A percentile compares a stretch with the other conserved stretches of the same genome.
Conservation (phyloP, 306 rosid genomes). For the Vicia sativa region DNA sequence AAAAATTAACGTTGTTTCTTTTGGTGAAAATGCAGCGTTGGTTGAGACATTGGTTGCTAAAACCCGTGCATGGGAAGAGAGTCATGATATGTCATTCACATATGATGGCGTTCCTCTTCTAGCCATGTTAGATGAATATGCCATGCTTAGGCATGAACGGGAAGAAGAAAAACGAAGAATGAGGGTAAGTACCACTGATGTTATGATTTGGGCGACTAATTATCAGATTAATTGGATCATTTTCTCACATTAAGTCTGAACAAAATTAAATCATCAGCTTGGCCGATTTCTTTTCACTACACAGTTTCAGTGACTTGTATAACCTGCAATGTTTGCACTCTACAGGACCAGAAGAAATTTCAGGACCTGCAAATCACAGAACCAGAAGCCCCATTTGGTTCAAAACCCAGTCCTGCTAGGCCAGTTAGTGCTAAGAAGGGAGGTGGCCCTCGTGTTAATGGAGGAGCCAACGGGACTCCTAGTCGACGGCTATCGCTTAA, state of each 20-base stretch:
- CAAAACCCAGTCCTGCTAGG: conserved; percentile 89
- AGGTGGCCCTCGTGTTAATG: conserved; percentile 76
- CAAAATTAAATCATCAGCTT: conserved; percentile 7
- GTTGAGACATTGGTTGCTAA: conserved; percentile 91
- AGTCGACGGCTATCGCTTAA: conserved; percentile 86
- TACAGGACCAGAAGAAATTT: conserved; percentile 90
- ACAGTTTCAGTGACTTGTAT: conserved; percentile 4
- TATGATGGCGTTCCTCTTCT: conserved; percentile 98
- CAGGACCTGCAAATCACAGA: conserved; percentile 81
- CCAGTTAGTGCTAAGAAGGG: conserved; percentile 73
- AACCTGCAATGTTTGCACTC: conserved; percentile 31
- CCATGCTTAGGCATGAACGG: conserved; percentile 96
- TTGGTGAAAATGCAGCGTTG: conserved; percentile 65
- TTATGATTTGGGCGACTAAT: conserved; percentile 13
- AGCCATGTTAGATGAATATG: conserved; percentile 98
- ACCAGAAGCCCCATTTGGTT: conserved; percentile 68
- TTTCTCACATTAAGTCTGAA: conserved; percentile 6
- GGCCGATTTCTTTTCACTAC: conserved; percentile 11
- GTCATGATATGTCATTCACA: conserved; percentile 69
- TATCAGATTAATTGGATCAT: conserved; percentile 20
- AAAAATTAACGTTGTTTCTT: conserved; percentile 31
- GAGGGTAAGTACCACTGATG: conserved; percentile 60
- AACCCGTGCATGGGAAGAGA: conserved; percentile 98
- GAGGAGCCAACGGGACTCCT: conserved; percentile 86
- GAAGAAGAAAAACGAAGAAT: conserved; percentile 96